Conservation (phyloP, 2,329 filamentous ascomycete genomes). For the Pyrenophora graminea region DNA sequence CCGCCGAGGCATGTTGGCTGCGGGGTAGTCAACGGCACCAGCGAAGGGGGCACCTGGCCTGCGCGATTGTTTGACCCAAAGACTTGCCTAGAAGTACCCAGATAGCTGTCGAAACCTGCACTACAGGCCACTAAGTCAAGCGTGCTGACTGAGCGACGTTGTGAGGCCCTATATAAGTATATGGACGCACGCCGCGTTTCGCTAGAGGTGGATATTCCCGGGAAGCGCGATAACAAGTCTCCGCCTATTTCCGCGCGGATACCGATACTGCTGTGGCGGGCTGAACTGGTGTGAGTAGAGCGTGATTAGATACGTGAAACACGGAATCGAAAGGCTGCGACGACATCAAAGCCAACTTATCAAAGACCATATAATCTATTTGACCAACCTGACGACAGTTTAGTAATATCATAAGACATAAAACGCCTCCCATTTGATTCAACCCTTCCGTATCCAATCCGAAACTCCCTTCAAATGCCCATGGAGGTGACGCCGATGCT, state of each 20-base stretch:
- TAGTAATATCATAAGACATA: constrained; percentile 5
- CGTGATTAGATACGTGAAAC: no score
- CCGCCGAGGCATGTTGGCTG: constrained; percentile 30
- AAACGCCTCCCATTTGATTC: constrained; percentile 7
- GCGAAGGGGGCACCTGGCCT: constrained; percentile 13
- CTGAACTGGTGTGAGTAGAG: not conserved
- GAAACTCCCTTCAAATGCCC: constrained; percentile 36
- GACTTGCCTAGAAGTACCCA: not conserved
- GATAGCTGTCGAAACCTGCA: not conserved
- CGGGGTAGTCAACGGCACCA: constrained; percentile 21
- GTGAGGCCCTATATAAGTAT: not conserved
- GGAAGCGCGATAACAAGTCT: constrained; percentile 1
- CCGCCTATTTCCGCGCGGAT: constrained; percentile 2
- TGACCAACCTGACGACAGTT: constrained; percentile 10
- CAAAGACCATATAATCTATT: not conserved
- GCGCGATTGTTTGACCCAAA: constrained; percentile 1
- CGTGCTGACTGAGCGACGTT: not conserved
- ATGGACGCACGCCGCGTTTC: constrained; percentile 1
- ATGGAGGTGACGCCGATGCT: constrained; percentile 4
- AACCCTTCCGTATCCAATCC: constrained; percentile 9
- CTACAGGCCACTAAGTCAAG: not conserved
- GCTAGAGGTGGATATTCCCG: not conserved
- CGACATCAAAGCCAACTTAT: not conserved
- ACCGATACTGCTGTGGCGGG: not conserved
- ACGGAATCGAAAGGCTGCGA: no score